Evolutionary conservation across 345 rosid species (phyloP).

Genomic region (Citrus sinensis): DNA sequence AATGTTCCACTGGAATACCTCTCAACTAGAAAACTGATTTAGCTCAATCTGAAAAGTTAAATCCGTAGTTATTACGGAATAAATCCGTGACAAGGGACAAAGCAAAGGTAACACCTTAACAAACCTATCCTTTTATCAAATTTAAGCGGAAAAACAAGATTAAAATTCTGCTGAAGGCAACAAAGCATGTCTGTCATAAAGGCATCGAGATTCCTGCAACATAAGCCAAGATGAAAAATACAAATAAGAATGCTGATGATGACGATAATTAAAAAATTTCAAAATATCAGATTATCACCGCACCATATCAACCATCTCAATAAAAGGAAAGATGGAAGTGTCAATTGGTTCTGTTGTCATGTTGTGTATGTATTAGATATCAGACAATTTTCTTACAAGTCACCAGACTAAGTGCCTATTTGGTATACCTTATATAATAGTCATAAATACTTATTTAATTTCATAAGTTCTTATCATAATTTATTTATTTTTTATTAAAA

Average conservation of each 20-base stretch:
- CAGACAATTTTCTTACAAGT: not conserved
- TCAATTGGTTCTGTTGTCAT: not conserved
- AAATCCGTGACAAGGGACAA: not conserved
- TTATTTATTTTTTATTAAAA: no score
- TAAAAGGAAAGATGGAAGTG: not conserved
- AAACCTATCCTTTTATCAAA: conserved; percentile 3
- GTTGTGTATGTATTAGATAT: not conserved
- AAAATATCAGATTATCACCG: not conserved
- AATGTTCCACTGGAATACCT: not conserved
- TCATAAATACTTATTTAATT: no score
- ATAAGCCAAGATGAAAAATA: not conserved
- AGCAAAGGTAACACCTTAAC: not conserved
- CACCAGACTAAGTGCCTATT: not conserved
- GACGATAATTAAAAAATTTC: not conserved
- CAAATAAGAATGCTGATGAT: not conserved
- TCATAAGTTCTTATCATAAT: no score
- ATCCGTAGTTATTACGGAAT: not conserved
- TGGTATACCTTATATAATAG: fast-evolving
- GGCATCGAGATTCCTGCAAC: conserved; percentile 29
- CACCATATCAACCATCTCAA: not conserved
- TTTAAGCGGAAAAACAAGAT: conserved; percentile 1
- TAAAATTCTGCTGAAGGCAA: not conserved
- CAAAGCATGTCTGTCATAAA: conserved; percentile 22
- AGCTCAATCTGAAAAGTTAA: not conserved
- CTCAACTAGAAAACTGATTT: not conserved